These are phyloP conservation scores for Pseudogymnoascus sp. DNA, from an alignment of 2,329 filamentous ascomycete species.

Conservation along the genomic window DNA sequence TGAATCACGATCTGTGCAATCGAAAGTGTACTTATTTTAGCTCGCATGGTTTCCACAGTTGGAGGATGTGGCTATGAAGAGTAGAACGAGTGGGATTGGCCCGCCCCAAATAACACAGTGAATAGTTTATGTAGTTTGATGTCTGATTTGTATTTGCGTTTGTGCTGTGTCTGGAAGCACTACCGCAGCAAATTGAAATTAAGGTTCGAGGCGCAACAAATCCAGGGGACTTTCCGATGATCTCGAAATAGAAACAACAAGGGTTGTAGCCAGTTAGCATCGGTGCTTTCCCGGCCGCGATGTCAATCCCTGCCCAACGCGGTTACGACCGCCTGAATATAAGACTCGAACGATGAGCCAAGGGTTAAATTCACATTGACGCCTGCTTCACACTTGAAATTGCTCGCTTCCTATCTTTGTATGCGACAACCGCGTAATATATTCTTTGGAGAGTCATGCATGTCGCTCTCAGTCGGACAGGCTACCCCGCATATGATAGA, in stretches of 20 bases:
- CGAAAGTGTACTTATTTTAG: not conserved
- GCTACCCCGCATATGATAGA: not conserved
- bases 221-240: not conserved
- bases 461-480: not conserved
- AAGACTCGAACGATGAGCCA: not conserved
- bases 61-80: not conserved
- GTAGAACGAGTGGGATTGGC: not conserved
- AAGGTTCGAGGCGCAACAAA: conserved; percentile 4
- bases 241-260: not conserved
- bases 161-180: not conserved
- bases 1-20: not conserved
- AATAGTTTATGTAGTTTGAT: not conserved
- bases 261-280: not conserved
- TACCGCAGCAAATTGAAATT: not conserved
- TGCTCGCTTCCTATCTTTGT: not conserved
- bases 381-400: not conserved
- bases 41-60: not conserved
- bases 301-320: not conserved
- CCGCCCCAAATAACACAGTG: not conserved
- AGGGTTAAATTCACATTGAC: not conserved
- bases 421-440: not conserved
- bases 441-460: not conserved
- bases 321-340: not conserved
- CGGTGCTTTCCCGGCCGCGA: not conserved
- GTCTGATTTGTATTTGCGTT: not conserved